Percentiles rank a stretch among this genome's conserved stretches.
phyloP scores from a whole-genome alignment of 2,329 filamentous ascomycete genomes.

The Nannizzia gypsea region DNA sequence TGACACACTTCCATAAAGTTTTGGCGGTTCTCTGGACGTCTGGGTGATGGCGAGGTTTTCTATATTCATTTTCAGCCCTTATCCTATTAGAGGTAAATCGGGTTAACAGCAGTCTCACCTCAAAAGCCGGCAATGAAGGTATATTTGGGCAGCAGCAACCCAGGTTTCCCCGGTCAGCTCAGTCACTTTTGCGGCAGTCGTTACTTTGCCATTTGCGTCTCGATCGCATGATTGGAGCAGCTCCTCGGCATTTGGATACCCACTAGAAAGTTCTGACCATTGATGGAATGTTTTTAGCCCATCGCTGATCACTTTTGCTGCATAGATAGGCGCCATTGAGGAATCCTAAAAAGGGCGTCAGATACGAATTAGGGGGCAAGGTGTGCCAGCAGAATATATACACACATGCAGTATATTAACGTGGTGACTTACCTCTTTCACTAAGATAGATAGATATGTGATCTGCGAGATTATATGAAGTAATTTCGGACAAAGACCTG shows the following conservation, averaged over 20 bases:
- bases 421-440: not conserved
- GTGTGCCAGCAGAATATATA: not conserved
- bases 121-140: conserved; percentile 13
- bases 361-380: not conserved
- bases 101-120: not conserved
- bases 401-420: not conserved
- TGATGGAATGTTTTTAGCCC: conserved; percentile 10
- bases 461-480: conserved; percentile 14
- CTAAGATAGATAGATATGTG: conserved; percentile 8
- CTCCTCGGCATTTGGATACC: conserved; percentile 3
- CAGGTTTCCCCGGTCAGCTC: conserved; percentile 12
- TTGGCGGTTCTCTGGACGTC: conserved; percentile 6
- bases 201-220: conserved; percentile 10
- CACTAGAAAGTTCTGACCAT: conserved; percentile 12
- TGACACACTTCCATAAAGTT: conserved; percentile 7
- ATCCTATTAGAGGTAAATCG: not conserved
- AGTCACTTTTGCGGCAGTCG: conserved; percentile 7
- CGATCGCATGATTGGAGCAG: conserved; percentile 12
- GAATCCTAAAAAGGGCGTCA: not conserved
- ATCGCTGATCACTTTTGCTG: conserved; percentile 7
- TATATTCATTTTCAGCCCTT: not conserved
- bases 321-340: not conserved
- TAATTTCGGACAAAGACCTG: conserved; percentile 11
- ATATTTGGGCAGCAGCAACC: conserved; percentile 13
- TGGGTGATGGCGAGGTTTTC: conserved; percentile 12